Conservation (phyloP, 192 early-diverging fungal species). For the Linnemannia zychae region DNA sequence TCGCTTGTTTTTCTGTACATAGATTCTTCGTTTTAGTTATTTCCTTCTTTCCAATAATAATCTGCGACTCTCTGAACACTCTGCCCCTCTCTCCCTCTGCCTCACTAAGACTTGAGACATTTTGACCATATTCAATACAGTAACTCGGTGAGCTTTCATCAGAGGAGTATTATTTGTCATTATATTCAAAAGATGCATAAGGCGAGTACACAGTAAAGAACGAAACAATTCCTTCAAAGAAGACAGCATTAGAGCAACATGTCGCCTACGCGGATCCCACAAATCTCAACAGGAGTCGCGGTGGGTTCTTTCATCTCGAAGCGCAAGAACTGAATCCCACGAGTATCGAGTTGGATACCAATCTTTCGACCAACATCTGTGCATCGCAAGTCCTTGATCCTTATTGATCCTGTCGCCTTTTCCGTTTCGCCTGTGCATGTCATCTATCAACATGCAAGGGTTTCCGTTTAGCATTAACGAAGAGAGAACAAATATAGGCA, state of each 20-base stretch:
- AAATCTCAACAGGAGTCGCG: conserved; percentile 38
- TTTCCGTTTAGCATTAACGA: background rate
- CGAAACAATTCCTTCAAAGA: too few relatives aligned
- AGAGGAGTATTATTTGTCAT: too few relatives aligned
- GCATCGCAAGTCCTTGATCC: conserved; percentile 32
- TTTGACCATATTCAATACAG: background rate
- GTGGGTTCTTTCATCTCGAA: conserved; percentile 41
- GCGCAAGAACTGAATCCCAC: conserved; percentile 30
- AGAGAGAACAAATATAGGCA: background rate
- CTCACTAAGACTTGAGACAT: too few relatives aligned
- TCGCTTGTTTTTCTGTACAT: background rate
- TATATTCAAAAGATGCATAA: too few relatives aligned
- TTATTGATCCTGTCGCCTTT: conserved; percentile 23
- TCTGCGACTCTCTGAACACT: background rate
- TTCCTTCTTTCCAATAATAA: background rate
- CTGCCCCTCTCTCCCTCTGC: too few relatives aligned
- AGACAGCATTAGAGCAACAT: conserved; percentile 33
- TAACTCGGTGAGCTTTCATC: too few relatives aligned
- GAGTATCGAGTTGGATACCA: conserved; percentile 39
- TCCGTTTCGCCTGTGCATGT: conserved; percentile 29
- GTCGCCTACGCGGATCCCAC: conserved; percentile 45
- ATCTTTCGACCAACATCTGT: conserved; percentile 22
- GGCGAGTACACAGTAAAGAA: too few relatives aligned
- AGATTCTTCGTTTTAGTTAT: background rate
- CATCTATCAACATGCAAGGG: conserved; percentile 17